Conservation (phyloP, 768 basidiomycete species). For the Calvatia gigantea region DNA sequence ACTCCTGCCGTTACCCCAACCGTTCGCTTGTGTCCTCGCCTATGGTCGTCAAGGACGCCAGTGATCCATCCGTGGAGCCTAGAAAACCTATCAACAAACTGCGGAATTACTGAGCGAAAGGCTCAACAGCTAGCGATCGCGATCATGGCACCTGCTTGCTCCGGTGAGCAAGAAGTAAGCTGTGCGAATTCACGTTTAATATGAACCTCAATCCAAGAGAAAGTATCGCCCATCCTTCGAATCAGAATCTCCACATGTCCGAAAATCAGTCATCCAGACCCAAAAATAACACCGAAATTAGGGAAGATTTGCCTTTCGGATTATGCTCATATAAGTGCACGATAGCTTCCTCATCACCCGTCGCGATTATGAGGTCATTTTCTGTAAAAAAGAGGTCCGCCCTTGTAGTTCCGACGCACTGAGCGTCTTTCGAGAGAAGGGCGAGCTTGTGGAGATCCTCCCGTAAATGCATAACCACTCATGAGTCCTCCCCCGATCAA, state of each 20-base stretch:
- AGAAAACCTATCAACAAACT: slow-evolving; percentile 2
- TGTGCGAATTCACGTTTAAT: slow-evolving; percentile 65
- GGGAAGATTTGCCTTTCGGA: slow-evolving; percentile 64
- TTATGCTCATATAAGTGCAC: slow-evolving; percentile 84
- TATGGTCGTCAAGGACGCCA: slow-evolving; percentile 71
- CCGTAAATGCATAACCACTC: slow-evolving; percentile 34
- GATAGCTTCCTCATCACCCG: slow-evolving; percentile 82
- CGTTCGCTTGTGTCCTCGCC: slow-evolving; percentile 79
- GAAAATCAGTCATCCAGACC: slow-evolving; percentile 11
- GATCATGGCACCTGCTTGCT: slow-evolving; percentile 78
- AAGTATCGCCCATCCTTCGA: slow-evolving; percentile 83
- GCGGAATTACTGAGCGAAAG: background rate
- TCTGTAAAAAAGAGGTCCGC: slow-evolving; percentile 90
- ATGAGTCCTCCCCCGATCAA: background rate
- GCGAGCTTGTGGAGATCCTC: slow-evolving; percentile 96
- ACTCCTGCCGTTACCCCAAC: slow-evolving; percentile 81
- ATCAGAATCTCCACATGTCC: slow-evolving; percentile 62
- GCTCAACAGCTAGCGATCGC: slow-evolving; percentile 69
- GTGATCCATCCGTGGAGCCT: slow-evolving; percentile 83
- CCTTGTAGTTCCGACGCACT: slow-evolving; percentile 54
- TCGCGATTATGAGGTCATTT: slow-evolving; percentile 71
- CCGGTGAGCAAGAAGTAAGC: slow-evolving; percentile 71
- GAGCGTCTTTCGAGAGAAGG: slow-evolving; percentile 77
- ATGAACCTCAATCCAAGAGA: slow-evolving; percentile 77
- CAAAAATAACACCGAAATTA: slow-evolving; percentile 6